phyloP scores from a whole-genome alignment of 2,329 filamentous ascomycete species.

The Calonectria pseudoturangicola region DNA sequence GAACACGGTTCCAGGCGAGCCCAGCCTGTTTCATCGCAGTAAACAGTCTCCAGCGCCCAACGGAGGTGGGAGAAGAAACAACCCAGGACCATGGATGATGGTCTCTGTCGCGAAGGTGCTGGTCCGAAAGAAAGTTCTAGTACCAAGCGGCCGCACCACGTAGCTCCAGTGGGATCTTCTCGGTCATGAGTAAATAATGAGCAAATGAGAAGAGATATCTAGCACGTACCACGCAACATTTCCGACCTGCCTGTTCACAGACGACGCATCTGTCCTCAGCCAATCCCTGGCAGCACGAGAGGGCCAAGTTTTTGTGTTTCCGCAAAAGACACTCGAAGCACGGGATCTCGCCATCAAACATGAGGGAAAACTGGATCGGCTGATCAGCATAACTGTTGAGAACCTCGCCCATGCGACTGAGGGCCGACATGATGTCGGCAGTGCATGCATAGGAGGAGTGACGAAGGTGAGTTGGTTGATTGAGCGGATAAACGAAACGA shows the following conservation, averaged over 20 bases:
- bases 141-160: not conserved
- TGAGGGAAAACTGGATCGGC: not conserved
- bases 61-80: too few relatives aligned
- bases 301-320: not conserved
- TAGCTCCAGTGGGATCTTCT: not conserved
- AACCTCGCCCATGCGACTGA: not conserved
- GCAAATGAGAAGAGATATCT: too few relatives aligned
- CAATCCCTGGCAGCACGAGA: not conserved
- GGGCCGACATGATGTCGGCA: not conserved
- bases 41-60: too few relatives aligned
- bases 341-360: not conserved
- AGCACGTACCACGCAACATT: not conserved
- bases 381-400: not conserved
- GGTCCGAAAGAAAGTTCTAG: not conserved
- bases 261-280: not conserved
- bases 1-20: too few relatives aligned
- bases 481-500: not conserved
- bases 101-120: not conserved
- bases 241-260: not conserved
- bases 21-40: not conserved
- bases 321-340: not conserved
- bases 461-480: too few relatives aligned
- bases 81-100: too few relatives aligned
- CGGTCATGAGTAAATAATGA: rapidly evolving
- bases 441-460: not conserved